Percentiles rank a stretch among this genome's conserved stretches.
Conservation (phyloP, 2,329 filamentous ascomycete genomes). For the Didymosphaeria variabile region DNA sequence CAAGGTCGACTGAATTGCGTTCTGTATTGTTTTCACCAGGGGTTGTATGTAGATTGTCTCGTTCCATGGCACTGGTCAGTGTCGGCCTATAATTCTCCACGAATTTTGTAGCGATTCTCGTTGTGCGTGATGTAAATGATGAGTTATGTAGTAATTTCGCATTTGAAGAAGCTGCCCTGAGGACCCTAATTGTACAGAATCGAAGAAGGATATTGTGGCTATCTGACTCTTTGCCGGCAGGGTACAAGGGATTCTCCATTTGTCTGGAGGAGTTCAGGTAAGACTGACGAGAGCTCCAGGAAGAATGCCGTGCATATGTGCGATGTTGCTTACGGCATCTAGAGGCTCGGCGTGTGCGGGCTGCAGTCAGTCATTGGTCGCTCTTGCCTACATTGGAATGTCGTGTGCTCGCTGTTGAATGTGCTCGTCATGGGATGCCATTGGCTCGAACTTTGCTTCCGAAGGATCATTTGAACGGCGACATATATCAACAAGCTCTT, state of each 20-base stretch:
- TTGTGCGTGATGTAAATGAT: background rate
- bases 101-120: background rate
- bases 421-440: background rate
- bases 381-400: background rate
- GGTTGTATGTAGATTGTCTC: no score
- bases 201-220: no score
- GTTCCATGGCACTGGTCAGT: background rate
- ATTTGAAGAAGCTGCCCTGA: no score
- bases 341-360: background rate
- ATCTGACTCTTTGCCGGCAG: no score
- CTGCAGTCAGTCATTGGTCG: background rate
- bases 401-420: background rate
- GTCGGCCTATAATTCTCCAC: background rate
- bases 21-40: background rate
- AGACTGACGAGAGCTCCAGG: background rate
- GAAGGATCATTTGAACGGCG: conserved; percentile 2
- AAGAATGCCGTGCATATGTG: background rate
- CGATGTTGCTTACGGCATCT: background rate
- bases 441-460: background rate
- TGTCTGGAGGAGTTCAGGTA: background rate
- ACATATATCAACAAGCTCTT: background rate
- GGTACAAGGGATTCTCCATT: background rate
- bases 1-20: background rate
- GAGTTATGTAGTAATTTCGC: no score
- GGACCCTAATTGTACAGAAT: no score